Evolutionary conservation across 768 basidiomycete species (phyloP), one percentile per base, ranked within the genome.

Genomic region (Hysterangium stoloniferum): DNA sequence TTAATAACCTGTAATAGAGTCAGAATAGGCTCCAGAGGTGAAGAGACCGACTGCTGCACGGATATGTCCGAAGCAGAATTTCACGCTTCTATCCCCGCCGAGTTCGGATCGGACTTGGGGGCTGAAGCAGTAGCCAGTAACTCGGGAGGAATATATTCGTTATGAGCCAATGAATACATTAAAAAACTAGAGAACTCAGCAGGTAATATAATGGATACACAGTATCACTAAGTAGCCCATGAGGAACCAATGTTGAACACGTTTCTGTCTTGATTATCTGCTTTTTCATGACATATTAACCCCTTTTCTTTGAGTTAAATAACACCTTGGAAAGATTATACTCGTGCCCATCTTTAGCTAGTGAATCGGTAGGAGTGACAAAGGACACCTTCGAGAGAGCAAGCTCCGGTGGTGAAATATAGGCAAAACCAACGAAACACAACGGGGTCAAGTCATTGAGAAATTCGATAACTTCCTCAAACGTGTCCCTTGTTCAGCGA

Each of bases 351-450:
- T 63, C 59, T 43, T 62, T 62, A 6, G 62, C 48, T 45, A 65
- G 54, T 3, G 60, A 48, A 45, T 64, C 61, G 17, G 54, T 55
- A 13, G 62, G 60, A 12, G 52, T 50, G 36, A 64, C 56, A 48
- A 64, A 58, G 1, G 62, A 57, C 46, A 62, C 64, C 41, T 64
- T 61, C 36, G 62, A 60, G 27, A 65, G 56, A 47, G 56, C 56
- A 7, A 56, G 60, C 55, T 62, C 64, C 0, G 60, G 52, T 35
- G 57, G 47, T 12, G 61, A 61, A 44, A 65, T 52, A 53, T 65
- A 64, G 13, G 62, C 57, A 51, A 63, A n/a, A 64, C 63, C 63
- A 65, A 34, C 62, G 57, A 43, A 61, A 63, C 64, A 65, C 63
- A 25, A 15, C 61, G 58, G n/a, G n/a, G n/a, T n/a, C n/a, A n/a